A percentile compares a stretch with the other conserved stretches of the same genome.
phyloP scores from a whole-genome alignment of 2,329 filamentous ascomycete species.

The Botrytis squamosa region DNA sequence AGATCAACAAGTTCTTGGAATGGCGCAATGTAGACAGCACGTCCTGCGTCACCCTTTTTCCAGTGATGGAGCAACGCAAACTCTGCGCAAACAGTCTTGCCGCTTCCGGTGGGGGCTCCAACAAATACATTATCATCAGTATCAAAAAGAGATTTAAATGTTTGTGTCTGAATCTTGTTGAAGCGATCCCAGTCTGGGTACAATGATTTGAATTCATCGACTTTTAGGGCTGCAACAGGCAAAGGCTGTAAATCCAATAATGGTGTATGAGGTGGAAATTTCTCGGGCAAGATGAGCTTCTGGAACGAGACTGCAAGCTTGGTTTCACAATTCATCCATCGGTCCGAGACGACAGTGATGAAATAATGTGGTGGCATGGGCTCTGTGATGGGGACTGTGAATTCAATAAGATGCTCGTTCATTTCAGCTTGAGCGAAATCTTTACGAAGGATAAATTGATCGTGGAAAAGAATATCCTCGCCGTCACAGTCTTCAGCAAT shows the following conservation, averaged over 20 bases:
- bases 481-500: slow-evolving; percentile 96
- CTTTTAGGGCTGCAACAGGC: slow-evolving; percentile 84
- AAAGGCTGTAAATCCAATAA: slow-evolving; percentile 89
- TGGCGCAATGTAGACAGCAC: slow-evolving; percentile 90
- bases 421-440: slow-evolving; percentile 82
- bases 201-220: slow-evolving; percentile 74
- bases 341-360: slow-evolving; percentile 88
- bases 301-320: slow-evolving; percentile 92
- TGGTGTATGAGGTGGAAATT: slow-evolving; percentile 91
- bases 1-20: slow-evolving; percentile 91
- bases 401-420: slow-evolving; percentile 93
- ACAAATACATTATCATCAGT: slow-evolving; percentile 93
- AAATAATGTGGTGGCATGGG: slow-evolving; percentile 99
- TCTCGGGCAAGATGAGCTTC: slow-evolving; percentile 89
- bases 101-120: slow-evolving; percentile 88
- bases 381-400: slow-evolving; percentile 93
- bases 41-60: slow-evolving; percentile 67
- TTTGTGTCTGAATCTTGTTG: slow-evolving; percentile 97
- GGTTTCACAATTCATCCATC: slow-evolving; percentile 98
- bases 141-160: slow-evolving; percentile 89
- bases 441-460: slow-evolving; percentile 87
- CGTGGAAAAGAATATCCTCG: slow-evolving; percentile 91
- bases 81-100: slow-evolving; percentile 95
- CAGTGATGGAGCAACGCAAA: slow-evolving; percentile 90
- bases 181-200: slow-evolving; percentile 86